Evolutionary conservation across 768 basidiomycete genomes (phyloP), one percentile per base, ranked within the genome.

Genomic region (Piloderma croceum): DNA sequence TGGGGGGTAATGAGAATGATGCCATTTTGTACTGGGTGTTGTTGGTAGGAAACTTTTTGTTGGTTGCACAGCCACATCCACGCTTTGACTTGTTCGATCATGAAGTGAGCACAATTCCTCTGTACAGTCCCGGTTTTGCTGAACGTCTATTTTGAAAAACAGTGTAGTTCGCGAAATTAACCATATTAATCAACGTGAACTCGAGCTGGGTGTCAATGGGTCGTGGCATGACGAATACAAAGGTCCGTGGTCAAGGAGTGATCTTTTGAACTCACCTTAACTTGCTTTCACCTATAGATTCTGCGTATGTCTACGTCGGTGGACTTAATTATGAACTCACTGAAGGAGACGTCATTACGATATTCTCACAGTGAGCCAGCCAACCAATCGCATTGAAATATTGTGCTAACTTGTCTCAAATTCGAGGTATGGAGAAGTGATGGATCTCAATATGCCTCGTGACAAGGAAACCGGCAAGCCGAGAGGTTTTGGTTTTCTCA

Each of bases 201-300:
- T 98, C 5, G 81, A 87, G 21, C 68, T 92, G 7, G 90, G 87
- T 4, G 58, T 71, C 19, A 68, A 70, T 38, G 79, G 76, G 48
- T 88, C 84, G 35, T 99, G 94, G 94, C 94, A 98, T 53, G 91
- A 97, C 53, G 88, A 97, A 54, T 97, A 94, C 68, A 93, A 87
- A 64, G 79, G 82, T 77, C 34, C 17, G 68, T 53, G 27, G 27
- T 29, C 29, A 24, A 36, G 12, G 12, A 38, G 9, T 42, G 22
- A 32, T 32, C 24, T 12, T 15, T 32, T 11, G 27, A 21, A 10
- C 12, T 41, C 9, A 10, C 6, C n/a, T n/a, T n/a, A 46, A 33
- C 24, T 48, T 23, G 46, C 42, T 31, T 36, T 24, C 9, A 13
- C 22, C 18, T 22, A 13, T 45, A 83, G 93, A 97, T 62, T 96